These are phyloP conservation scores for Ceriops zippeliana DNA, from an alignment of 345 rosid genomes.

Conservation along the genomic window DNA sequence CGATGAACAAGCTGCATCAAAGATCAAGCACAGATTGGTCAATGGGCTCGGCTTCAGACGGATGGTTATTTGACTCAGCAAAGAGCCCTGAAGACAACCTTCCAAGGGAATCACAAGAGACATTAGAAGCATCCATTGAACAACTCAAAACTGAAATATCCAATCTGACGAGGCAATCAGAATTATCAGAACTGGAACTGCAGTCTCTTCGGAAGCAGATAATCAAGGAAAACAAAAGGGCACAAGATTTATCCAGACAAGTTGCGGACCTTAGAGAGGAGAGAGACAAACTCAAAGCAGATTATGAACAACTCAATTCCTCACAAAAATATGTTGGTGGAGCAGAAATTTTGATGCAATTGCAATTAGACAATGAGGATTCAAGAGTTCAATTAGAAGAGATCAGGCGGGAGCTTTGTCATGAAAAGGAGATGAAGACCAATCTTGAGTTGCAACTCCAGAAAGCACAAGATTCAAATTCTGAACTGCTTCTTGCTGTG, in stretches of 20 bases:
- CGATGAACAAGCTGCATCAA: constrained; percentile 36
- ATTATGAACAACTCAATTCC: constrained; percentile 52
- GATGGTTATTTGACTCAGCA: constrained; percentile 24
- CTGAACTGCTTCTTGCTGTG: constrained; percentile 85
- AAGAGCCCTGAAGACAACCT: constrained; percentile 26
- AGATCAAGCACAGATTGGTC: constrained; percentile 95
- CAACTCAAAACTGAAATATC: constrained; percentile 24
- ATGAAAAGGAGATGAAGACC: constrained; percentile 67
- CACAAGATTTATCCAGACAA: constrained; percentile 29
- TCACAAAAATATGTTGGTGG: constrained; percentile 36
- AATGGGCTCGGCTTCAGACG: constrained; percentile 65
- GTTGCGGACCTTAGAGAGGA: constrained; percentile 48
- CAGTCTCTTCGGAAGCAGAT: constrained; percentile 28
- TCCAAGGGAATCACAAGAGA: constrained; percentile 14
- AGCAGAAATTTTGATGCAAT: constrained; percentile 28
- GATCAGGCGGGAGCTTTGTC: constrained; percentile 62
- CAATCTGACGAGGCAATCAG: constrained; percentile 25
- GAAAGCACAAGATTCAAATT: constrained; percentile 86
- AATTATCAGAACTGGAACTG: constrained; percentile 29
- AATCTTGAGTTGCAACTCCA: constrained; percentile 74
- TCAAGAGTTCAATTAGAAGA: constrained; percentile 62
- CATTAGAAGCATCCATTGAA: constrained; percentile 16
- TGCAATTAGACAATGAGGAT: constrained; percentile 57
- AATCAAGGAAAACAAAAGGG: constrained; percentile 24
- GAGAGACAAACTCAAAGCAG: constrained; percentile 53